phyloP scores from a whole-genome alignment of 2,329 filamentous ascomycete genomes.

The Cercospora sp. region DNA sequence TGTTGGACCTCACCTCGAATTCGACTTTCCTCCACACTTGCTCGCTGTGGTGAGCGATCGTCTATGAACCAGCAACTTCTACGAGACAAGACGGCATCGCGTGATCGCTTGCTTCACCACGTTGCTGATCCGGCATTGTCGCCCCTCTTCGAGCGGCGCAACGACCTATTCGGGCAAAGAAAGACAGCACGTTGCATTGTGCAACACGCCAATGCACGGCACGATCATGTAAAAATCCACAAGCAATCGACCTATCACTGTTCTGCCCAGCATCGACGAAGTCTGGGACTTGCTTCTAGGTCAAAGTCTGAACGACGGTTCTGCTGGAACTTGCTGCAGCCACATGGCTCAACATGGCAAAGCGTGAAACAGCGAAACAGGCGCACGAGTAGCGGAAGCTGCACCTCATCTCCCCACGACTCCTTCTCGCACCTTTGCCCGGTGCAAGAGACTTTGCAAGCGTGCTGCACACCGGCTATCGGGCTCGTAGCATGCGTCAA shows the following conservation, averaged over 20 bases:
- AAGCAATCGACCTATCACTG: neutral
- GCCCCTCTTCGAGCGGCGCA: neutral
- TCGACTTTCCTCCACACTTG: neutral
- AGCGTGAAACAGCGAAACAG: slow-evolving; percentile 10
- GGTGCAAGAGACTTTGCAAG: neutral
- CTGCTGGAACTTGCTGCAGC: neutral
- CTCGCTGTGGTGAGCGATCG: neutral
- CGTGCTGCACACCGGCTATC: neutral
- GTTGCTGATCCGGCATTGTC: neutral
- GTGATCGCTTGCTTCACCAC: neutral
- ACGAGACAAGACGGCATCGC: neutral
- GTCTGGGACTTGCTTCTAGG: slow-evolving; percentile 4
- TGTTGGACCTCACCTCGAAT: neutral
- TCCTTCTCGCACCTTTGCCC: neutral
- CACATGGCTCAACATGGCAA: slow-evolving; percentile 7
- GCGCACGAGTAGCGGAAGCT: slow-evolving; percentile 4
- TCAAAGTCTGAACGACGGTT: neutral
- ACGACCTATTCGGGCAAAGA: neutral
- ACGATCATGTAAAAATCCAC: neutral
- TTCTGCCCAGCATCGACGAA: neutral
- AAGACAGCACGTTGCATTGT: neutral
- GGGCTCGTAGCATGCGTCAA: neutral
- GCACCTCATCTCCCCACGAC: slow-evolving; percentile 7
- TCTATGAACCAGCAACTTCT: neutral
- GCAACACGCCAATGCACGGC: slow-evolving; percentile 2